A percentile compares a stretch with the other conserved stretches of the same genome.
These are phyloP conservation scores for Vanderwaltozyma verrucispora DNA, from an alignment of 805 yeast species.

Conservation along the genomic window DNA sequence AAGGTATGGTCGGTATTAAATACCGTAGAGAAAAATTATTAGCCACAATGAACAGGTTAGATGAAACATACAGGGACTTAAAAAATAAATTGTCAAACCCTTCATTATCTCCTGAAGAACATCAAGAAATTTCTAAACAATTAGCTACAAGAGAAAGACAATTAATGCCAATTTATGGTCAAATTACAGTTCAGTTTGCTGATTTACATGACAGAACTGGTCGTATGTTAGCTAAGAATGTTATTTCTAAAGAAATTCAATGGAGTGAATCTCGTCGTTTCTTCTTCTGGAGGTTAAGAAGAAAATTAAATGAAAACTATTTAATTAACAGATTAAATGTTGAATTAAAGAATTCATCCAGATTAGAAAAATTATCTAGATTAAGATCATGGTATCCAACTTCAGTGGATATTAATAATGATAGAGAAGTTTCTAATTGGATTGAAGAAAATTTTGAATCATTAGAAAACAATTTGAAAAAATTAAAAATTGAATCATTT, in stretches of 20 bases:
- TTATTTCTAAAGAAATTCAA: constrained; percentile 71
- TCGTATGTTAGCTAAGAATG: constrained; percentile 94
- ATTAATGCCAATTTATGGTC: constrained; percentile 81
- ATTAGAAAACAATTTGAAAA: constrained; percentile 50
- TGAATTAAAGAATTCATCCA: constrained; percentile 46
- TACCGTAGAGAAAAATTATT: constrained; percentile 88
- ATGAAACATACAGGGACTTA: constrained; percentile 58
- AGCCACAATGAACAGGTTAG: constrained; percentile 87
- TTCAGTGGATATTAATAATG: constrained; percentile 57
- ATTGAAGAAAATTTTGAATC: constrained; percentile 66
- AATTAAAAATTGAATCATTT: constrained; percentile 54
- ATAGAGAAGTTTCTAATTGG: constrained; percentile 72
- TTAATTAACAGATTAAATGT: constrained; percentile 63
- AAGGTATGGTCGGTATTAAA: constrained; percentile 98
- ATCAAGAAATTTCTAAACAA: constrained; percentile 52
- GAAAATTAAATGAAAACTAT: constrained; percentile 90
- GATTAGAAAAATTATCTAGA: constrained; percentile 79
- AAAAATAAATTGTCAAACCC: constrained; percentile 48
- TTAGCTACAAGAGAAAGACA: constrained; percentile 69
- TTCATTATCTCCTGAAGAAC: constrained; percentile 52
- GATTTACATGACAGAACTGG: constrained; percentile 97
- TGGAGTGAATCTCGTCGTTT: constrained; percentile 86
- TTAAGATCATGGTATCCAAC: constrained; percentile 79
- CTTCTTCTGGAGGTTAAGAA: constrained; percentile 98
- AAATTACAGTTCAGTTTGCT: constrained; percentile 91